A percentile compares a stretch with the other conserved stretches of the same genome.
Evolutionary conservation across 2,329 filamentous ascomycete genomes (phyloP).

Genomic region (Alternaria ethzedia): DNA sequence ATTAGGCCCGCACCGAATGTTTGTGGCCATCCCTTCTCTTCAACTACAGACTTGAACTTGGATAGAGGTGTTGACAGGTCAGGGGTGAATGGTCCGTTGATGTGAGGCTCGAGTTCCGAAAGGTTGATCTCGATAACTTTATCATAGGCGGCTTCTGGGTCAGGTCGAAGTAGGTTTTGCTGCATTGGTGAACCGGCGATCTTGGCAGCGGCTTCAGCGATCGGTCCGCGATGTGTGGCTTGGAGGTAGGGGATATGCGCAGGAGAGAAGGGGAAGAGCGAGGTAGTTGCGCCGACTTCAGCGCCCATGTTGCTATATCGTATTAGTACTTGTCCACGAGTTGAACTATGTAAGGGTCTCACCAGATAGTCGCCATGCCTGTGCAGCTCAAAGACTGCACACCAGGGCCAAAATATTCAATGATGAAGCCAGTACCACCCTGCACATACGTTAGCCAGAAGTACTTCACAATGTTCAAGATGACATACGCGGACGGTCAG

Average conservation of each 20-base stretch:
- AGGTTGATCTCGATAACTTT: conserved; percentile 90
- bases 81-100: conserved; percentile 96
- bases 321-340: background rate
- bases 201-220: conserved; percentile 70
- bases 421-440: conserved; percentile 91
- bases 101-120: conserved; percentile 87
- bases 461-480: background rate
- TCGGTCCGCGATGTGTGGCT: conserved; percentile 77
- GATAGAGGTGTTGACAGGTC: conserved; percentile 93
- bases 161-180: conserved; percentile 74
- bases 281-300: conserved; percentile 95
- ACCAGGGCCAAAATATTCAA: conserved; percentile 92
- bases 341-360: background rate
- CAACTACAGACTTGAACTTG: conserved; percentile 82
- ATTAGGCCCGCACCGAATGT: conserved; percentile 93
- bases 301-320: conserved; percentile 54
- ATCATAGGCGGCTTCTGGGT: conserved; percentile 85
- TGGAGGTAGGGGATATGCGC: conserved; percentile 85
- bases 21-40: conserved; percentile 86
- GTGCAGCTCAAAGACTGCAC: conserved; percentile 89
- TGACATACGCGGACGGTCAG: conserved; percentile 76
- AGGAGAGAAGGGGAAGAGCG: conserved; percentile 88
- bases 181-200: conserved; percentile 65
- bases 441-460: conserved; percentile 29
- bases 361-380: conserved; percentile 85